Conservation (phyloP, 345 rosid species). For the Euphorbia tirucalli region DNA sequence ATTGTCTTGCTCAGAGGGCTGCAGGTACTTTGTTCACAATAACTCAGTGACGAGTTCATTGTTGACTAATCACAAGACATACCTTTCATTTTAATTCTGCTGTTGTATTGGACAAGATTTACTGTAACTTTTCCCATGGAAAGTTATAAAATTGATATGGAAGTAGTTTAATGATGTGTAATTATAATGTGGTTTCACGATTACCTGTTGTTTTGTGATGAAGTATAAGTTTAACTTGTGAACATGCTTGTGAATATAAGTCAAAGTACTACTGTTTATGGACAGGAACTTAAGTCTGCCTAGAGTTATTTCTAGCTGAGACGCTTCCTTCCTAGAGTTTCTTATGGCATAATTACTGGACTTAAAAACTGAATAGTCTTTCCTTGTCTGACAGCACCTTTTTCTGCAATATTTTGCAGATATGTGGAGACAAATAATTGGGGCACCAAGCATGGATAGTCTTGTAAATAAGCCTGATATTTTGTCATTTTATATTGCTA, state of each 20-base stretch:
- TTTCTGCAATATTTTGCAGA: slow-evolving; percentile 44
- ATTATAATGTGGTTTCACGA: background rate
- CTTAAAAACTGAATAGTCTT: background rate
- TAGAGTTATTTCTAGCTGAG: background rate
- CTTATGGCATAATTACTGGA: background rate
- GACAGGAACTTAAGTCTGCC: background rate
- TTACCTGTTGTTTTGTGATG: background rate
- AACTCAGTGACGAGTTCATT: background rate
- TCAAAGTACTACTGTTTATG: background rate
- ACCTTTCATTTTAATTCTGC: background rate
- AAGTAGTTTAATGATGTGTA: background rate
- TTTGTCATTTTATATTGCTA: slow-evolving; percentile 79
- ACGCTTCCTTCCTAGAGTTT: background rate
- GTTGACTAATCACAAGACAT: background rate
- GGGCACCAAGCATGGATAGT: slow-evolving; percentile 68
- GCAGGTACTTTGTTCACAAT: slow-evolving; percentile 53
- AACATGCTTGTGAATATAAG: background rate
- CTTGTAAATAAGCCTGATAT: slow-evolving; percentile 75
- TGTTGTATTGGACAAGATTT: background rate
- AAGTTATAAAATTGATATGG: background rate
- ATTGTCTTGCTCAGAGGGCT: slow-evolving; percentile 76
- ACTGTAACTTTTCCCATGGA: background rate
- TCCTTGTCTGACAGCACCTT: background rate
- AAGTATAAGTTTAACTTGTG: background rate
- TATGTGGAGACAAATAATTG: slow-evolving; percentile 88